Conservation (phyloP, 305 asterid species). For the Rubia occidens region DNA sequence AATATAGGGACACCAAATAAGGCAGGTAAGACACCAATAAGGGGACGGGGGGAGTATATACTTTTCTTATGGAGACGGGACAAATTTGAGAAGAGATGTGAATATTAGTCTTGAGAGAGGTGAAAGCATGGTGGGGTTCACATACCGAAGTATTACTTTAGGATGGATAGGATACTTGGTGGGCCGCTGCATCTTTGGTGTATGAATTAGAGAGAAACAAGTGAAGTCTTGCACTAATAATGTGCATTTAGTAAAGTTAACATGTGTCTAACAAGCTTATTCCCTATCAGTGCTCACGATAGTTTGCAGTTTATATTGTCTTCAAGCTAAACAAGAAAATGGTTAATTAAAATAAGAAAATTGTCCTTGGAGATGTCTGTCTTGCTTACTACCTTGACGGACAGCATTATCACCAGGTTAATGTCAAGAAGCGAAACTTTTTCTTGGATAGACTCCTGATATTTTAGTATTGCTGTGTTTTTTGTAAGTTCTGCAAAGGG, state of each 20-base stretch:
- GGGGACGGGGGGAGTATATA: no score
- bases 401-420: background rate
- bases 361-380: background rate
- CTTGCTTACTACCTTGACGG: background rate
- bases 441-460: background rate
- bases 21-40: no score
- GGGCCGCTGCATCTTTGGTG: background rate
- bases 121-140: background rate
- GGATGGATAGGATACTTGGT: background rate
- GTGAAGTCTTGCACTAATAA: background rate
- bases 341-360: background rate
- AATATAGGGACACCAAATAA: no score
- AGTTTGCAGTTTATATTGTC: background rate
- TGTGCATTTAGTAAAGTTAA: background rate
- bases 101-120: background rate
- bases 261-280: background rate
- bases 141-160: background rate
- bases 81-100: background rate
- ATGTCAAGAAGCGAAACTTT: background rate
- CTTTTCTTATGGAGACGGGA: background rate
- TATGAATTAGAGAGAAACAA: background rate
- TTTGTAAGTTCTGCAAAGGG: background rate
- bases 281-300: background rate
- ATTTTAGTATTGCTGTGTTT: background rate
- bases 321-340: background rate